phyloP scores from a whole-genome alignment of 2,329 filamentous ascomycete genomes.

The Alternaria panax region DNA sequence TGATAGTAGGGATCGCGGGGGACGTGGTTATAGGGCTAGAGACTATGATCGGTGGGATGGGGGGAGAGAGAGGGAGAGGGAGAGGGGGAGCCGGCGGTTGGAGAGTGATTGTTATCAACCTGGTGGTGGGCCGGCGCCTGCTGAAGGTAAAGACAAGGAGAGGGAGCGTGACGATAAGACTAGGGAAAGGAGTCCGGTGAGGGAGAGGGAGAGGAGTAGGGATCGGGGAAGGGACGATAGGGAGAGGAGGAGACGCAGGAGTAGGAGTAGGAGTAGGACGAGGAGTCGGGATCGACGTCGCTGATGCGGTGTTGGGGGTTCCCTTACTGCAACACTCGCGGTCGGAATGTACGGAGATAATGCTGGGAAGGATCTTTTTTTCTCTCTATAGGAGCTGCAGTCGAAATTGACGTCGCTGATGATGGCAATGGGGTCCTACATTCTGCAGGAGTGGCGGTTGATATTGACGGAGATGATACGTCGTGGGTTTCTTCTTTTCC shows the following conservation, averaged over 20 bases:
- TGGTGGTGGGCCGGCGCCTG: slow-evolving; percentile 16
- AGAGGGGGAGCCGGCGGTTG: slow-evolving; percentile 31
- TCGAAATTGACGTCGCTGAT: slow-evolving; percentile 17
- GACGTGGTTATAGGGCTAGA: slow-evolving; percentile 50
- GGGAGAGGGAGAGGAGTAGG: slow-evolving; percentile 15
- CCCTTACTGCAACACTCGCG: neutral
- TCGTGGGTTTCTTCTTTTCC: neutral
- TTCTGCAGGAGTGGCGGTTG: too few relatives aligned
- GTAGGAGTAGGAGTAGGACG: slow-evolving; percentile 21
- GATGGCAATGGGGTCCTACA: too few relatives aligned
- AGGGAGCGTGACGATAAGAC: slow-evolving; percentile 36
- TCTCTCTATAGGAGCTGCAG: slow-evolving; percentile 18
- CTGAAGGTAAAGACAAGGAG: slow-evolving; percentile 27
- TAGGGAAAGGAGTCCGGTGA: slow-evolving; percentile 28
- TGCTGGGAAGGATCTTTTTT: neutral
- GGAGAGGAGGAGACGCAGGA: slow-evolving; percentile 26
- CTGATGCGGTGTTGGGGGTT: neutral
- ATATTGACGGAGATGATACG: slow-evolving; percentile 3
- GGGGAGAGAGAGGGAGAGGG: slow-evolving; percentile 28
- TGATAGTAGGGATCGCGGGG: slow-evolving; percentile 44
- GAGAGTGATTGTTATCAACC: slow-evolving; percentile 46
- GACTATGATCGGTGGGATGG: slow-evolving; percentile 51
- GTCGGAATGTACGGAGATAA: slow-evolving; percentile 2
- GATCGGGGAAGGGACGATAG: slow-evolving; percentile 22
- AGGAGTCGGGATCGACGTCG: slow-evolving; percentile 27